Evolutionary conservation across 2,329 filamentous ascomycete genomes (phyloP).

Genomic region (Fusarium irregulare): DNA sequence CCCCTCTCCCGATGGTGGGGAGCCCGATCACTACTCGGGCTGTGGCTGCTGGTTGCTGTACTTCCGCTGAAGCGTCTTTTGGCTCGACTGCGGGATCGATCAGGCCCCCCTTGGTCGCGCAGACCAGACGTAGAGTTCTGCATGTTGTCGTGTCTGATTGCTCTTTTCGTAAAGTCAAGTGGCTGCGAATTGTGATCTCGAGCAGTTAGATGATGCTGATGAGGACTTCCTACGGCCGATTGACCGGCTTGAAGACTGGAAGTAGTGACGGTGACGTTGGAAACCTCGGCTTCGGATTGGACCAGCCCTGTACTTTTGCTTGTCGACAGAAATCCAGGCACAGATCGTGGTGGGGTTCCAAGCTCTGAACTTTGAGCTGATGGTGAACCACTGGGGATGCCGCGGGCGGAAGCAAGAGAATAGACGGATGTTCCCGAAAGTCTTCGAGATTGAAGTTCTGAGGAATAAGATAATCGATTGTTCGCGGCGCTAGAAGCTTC

Average conservation of each 20-base stretch:
- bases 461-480: constrained; percentile 55
- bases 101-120: constrained; percentile 57
- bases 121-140: constrained; percentile 49
- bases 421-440: constrained; percentile 80
- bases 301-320: constrained; percentile 55
- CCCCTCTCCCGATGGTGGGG: constrained; percentile 67
- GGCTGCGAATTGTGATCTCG: constrained; percentile 55
- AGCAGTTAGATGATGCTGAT: constrained; percentile 58
- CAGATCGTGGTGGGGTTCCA: constrained; percentile 55
- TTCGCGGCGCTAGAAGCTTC: constrained; percentile 61
- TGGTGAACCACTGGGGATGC: constrained; percentile 59
- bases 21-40: constrained; percentile 77
- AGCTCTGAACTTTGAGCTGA: constrained; percentile 66
- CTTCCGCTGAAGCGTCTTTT: constrained; percentile 85
- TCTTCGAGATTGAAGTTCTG: constrained; percentile 69
- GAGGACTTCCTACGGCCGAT: constrained; percentile 52
- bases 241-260: constrained; percentile 56
- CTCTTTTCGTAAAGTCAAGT: constrained; percentile 60
- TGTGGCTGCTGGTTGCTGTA: constrained; percentile 83
- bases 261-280: constrained; percentile 65
- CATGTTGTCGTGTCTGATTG: constrained; percentile 52
- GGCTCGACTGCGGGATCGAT: constrained; percentile 73
- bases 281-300: constrained; percentile 63
- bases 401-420: constrained; percentile 72
- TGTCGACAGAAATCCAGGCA: constrained; percentile 60